Evolutionary conservation across 2,329 filamentous ascomycete species (phyloP), one percentile per base, ranked within the genome.

Genomic region (Aspergillus fumigatiaffinis): DNA sequence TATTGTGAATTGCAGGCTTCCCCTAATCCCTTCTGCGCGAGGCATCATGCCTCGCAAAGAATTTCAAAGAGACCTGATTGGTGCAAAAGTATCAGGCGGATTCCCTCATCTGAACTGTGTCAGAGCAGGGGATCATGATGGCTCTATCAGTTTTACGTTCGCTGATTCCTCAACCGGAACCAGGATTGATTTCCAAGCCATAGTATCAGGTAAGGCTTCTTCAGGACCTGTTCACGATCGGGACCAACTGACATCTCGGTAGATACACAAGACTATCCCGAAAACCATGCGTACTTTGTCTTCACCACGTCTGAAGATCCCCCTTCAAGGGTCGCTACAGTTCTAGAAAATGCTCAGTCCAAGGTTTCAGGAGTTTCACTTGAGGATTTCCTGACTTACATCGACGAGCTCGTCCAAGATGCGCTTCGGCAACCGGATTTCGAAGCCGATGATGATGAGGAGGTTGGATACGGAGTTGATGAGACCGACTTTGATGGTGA

Each of bases 131-230:
- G 84, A 87, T 4, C 87, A 89, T 32, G 88, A 93, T 71, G 90
- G 89, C 52, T 85, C 89, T 56, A 79, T 95, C 56, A 81, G 80
- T 14, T 88, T 93, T 69, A 78, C 73, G 4, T 89, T 81, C 46
- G 73, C 74, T 35, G 55, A 66, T 23, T 65, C 68, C 5, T 63
- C 69, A 35, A 70, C 67, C 26, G 41, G 48, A 10, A 53, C 59
- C 4, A 49, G 55, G 2, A 65, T 79, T 41, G 68, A 75, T 26
- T 65, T 80, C 38, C 69, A 76, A 38, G 71, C 69, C 12, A 63
- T 76, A 21, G 64, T 79, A 4, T 69, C 73, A 57, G 76, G 77
- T 79, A 66, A 56, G 67, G 58, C 14, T n/a, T 20, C n/a, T 5
- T 42, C 17, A 25, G 20, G 23, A 8, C 10, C 35, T 17, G 5